Evolutionary conservation across 2,329 filamentous ascomycete species (phyloP), one percentile per base, ranked within the genome.

Genomic region (Mollisia scopiformis): DNA sequence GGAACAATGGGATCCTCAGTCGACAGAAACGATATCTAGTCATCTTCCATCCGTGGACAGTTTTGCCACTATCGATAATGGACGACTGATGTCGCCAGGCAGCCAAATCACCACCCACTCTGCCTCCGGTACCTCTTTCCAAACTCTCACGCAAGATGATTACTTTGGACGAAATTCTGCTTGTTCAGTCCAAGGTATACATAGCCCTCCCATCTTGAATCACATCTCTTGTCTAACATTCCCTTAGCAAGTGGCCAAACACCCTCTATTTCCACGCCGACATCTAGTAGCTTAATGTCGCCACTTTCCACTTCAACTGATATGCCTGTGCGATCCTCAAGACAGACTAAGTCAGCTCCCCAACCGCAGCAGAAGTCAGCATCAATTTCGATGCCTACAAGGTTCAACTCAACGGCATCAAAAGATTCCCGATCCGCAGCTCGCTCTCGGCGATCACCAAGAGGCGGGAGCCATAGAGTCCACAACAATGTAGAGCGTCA

Each of bases 401-500:
- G 6, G 6, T 4, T 11, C n/a, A 21, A 43, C n/a, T 43, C 16
- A 21, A 11, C 2, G 8, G 13, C 16, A 10, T 19, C 39, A 4
- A 43, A 43, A 2, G 11, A n/a, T n/a, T 37, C 33, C n/a, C 3
- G 39, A 43, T 4, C 6, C 5, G 11, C 39, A 2, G 39, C 39
- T 8, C 39, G n/a, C 8, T 8, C 39, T 4, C n/a, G 10, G 16
- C 10, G 16, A 21, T 21, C 2, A 2, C 1, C n/a, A 19, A n/a
- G 23, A 8, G 2, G n/a, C 23, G 7, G 39, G 1, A 21, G 39
- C 6, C 16, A 23, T 19, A 21, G n/a, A 21, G 13, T 43, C 1
- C 55, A 57, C 46, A 57, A 57, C 33, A 31, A 35, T 5, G 53
- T 60, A 16, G 58, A 60, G 25, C 55, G 55, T 19, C 58, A 60